Percentiles rank a stretch among this genome's conserved stretches.
Evolutionary conservation across 1,139 yeast species (phyloP).

Genomic region (Suhomyces kunorum): DNA sequence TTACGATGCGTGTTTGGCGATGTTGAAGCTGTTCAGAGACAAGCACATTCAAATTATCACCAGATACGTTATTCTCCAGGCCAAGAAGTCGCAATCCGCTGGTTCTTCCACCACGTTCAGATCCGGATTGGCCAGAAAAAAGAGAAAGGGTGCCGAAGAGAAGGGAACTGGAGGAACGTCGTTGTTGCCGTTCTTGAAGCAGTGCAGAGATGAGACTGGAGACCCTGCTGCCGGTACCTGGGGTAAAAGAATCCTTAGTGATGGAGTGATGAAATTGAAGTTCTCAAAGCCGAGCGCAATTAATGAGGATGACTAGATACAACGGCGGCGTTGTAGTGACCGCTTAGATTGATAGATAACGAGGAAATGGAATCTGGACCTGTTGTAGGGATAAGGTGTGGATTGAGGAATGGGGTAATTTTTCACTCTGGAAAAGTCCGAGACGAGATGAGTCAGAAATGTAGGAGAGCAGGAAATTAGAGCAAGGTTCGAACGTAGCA

Average conservation of each 20-base stretch:
- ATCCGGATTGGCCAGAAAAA: conserved; percentile 58
- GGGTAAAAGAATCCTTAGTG: conserved; percentile 77
- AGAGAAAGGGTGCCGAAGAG: conserved; percentile 49
- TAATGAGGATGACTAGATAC: conserved; percentile 15
- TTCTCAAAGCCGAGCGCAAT: conserved; percentile 31
- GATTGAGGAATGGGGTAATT: no score
- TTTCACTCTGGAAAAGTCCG: no score
- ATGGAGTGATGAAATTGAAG: conserved; percentile 52
- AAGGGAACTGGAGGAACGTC: conserved; percentile 96
- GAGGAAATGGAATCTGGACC: not conserved
- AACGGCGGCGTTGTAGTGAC: not conserved
- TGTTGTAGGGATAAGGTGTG: not conserved
- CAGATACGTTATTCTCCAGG: conserved; percentile 78
- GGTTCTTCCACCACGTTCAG: conserved; percentile 59
- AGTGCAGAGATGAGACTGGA: conserved; percentile 94
- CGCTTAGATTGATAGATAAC: not conserved
- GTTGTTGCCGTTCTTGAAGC: conserved; percentile 85
- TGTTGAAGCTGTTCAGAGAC: conserved; percentile 85
- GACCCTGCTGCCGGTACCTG: conserved; percentile 87
- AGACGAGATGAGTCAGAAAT: no score
- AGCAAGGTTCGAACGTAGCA: no score
- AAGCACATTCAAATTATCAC: conserved; percentile 92
- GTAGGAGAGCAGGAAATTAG: no score
- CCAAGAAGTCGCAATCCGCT: conserved; percentile 52
- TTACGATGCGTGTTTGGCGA: conserved; percentile 88